phyloP scores from a whole-genome alignment of 371 early-diverging fungal species.

The Quaeritorhiza haematococci region DNA sequence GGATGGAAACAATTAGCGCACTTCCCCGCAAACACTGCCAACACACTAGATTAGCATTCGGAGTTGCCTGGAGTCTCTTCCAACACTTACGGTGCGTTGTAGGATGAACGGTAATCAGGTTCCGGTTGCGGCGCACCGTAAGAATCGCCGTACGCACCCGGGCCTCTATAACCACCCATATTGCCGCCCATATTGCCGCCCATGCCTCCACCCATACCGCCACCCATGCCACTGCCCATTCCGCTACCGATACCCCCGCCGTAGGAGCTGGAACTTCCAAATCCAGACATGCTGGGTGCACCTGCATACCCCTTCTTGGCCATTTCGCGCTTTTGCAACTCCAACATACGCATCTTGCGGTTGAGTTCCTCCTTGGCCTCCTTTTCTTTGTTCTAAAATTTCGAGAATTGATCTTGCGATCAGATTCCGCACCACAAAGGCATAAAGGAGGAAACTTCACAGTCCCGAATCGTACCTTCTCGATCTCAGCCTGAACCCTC shows the following conservation, averaged over 20 bases:
- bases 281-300: slow-evolving; percentile 11
- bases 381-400: slow-evolving; percentile 81
- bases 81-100: too few relatives aligned
- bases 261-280: slow-evolving; percentile 28
- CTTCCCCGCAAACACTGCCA: too few relatives aligned
- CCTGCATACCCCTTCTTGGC: slow-evolving; percentile 62
- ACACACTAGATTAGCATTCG: too few relatives aligned
- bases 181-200: background rate
- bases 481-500: slow-evolving; percentile 91
- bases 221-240: slow-evolving; percentile 6
- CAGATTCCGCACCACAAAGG: background rate
- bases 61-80: too few relatives aligned
- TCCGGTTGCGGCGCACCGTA: background rate
- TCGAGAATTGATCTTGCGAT: background rate
- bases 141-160: background rate
- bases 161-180: background rate
- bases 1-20: background rate
- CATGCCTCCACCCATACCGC: slow-evolving; percentile 8
- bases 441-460: background rate
- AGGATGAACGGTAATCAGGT: background rate
- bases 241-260: slow-evolving; percentile 35
- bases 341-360: slow-evolving; percentile 84
- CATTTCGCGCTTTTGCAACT: slow-evolving; percentile 79
- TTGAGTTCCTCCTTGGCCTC: slow-evolving; percentile 95
- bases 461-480: slow-evolving; percentile 49